Base-by-base conservation (phyloP, 1,284 basidiomycete species). In the Peniophora sp. region DNA sequence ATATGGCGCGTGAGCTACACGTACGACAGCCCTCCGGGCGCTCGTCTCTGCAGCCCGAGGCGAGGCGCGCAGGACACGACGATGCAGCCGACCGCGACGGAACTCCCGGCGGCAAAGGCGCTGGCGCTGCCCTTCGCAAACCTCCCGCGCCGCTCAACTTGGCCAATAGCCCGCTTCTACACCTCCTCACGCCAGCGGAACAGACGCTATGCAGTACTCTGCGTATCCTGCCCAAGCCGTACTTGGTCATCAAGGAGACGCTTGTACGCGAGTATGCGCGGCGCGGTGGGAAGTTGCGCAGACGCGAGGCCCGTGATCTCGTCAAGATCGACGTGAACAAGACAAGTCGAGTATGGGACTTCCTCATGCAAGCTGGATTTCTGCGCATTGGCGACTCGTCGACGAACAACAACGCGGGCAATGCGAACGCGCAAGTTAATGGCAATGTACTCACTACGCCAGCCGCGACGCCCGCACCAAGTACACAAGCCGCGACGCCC, bases 241-340 rank as follows among this genome's bases (percentile, higher is more conserved):
- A 95, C 66, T 80, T 97, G 45, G 81, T 87, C 52, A 89, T 97
- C 70, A 97, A 97, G 65, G 92, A 96, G 67, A 89, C 87, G 8
- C 79, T 96, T 44, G 83, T 97, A 22, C 81, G 92, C 34, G 94
- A 97, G 69, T 95, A 92, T 61, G 89, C 90, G 6, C 77, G 92
- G n/a, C 77, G 91, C 51, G 86, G 89, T 27, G 93, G 92, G 12
- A 85, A 89, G 65, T 74, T 96, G 24, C 84, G 89, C 48, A 77
- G 89, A 19, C 76, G 91, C 50, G 92, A 95, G 66, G 91, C 92
- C 16, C 78, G 89, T 51, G 89, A 92, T 65, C 74, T 94, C 56
- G 84, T 94, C 63, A 92, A 92, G 67, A 91, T 94, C 57, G 92
- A 95, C 65, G 90, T 92, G 53, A 92, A 92, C 67, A 94, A 95